Base-by-base conservation (phyloP, 1,139 yeast species). In the Protomyces inundatus region DNA sequence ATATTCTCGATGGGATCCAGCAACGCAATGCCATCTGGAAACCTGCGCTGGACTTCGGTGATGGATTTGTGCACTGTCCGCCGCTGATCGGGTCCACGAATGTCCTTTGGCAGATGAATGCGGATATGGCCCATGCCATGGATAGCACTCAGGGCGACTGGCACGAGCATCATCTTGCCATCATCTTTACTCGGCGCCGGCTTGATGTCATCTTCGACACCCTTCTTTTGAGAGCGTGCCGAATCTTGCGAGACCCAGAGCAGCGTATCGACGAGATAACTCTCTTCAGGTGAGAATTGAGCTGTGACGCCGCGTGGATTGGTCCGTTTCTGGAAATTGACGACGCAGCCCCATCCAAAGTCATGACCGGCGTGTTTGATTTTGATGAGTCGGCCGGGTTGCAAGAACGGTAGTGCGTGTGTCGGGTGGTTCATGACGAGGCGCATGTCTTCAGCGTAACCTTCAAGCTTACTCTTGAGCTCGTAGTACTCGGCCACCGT, bases 331-430 rank as follows among this genome's bases (percentile, higher is more conserved):
- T 82, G 80, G 71, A 86, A 88, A 48, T 85, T 83, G 6, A 89
- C 85, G 30, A 91, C 93, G 74, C 89, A 88, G 64, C 93, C 97
- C 98, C 98, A 95, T 9, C 97, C 97, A 73, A 90, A 95, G 68
- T 90, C 88, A 23, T 64, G 65, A n/a, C 66, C 71, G 16, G 73
- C 82, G 51, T 85, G 78, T 65, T 81, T 81, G 23, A 95, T 83
- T 70, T 85, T 84, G 54, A 91, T 77, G 65, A 95, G 81, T 75
- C 98, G 83, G 46, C 99, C 99, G 35, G 90, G 84, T 75, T 90
- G 96, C 70, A 95, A 78, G 73, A 87, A 95, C 39, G 89, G 88
- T 64, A 91, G 78, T 36, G 86, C 81, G 73, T 91, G 85, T 7
- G 95, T 88, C 0, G 99, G 99, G 73, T 93, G 97, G 0, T 96